Conservation (phyloP, 345 rosid genomes). For the Eucalyptus camaldulensis region DNA sequence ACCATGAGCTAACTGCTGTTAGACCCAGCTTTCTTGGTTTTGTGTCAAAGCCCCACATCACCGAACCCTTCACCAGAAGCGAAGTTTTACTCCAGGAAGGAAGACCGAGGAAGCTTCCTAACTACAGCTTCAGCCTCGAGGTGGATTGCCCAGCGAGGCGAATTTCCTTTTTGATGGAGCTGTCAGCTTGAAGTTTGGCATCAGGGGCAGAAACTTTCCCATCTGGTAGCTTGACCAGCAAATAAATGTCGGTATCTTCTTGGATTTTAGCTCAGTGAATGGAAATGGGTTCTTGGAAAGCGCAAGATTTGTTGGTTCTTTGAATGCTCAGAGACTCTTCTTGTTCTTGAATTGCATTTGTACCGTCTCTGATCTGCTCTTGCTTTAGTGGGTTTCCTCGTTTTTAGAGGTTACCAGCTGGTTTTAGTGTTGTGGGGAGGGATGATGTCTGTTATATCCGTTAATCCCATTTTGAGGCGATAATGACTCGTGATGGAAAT, state of each 20-base stretch:
- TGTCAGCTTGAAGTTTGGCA: not conserved
- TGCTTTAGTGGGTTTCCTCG: not conserved
- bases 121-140: not conserved
- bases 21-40: not conserved
- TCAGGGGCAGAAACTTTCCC: not conserved
- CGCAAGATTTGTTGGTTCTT: not conserved
- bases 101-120: not conserved
- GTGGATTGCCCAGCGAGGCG: not conserved
- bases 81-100: not conserved
- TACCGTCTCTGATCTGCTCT: not conserved
- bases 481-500: conserved; percentile 1
- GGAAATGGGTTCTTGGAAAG: not conserved
- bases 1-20: not conserved
- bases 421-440: not conserved
- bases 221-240: not conserved
- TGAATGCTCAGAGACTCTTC: not conserved
- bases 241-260: not conserved
- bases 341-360: not conserved
- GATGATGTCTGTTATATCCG: not conserved
- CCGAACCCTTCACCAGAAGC: not conserved
- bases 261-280: not conserved
- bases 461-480: not conserved
- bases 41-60: not conserved
- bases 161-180: not conserved
- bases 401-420: not conserved